A percentile compares a stretch with the other conserved stretches of the same genome.
Conservation (phyloP, 805 yeast species). For the Metschnikowia sp. region DNA sequence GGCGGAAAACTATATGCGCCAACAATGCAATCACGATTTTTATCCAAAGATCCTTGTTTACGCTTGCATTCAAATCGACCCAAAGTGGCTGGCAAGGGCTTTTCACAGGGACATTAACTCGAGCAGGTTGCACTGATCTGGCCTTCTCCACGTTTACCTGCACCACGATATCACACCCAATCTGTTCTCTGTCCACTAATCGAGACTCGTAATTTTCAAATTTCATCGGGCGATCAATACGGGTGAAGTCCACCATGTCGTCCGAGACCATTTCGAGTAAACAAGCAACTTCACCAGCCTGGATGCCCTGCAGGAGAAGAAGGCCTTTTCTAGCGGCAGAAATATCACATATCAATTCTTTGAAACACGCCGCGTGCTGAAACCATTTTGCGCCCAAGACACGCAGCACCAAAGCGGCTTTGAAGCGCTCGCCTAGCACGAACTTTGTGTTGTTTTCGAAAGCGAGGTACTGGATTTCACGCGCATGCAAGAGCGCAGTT, state of each 20-base stretch:
- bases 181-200: conserved; percentile 61
- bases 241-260: conserved; percentile 13
- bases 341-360: conserved; percentile 39
- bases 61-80: conserved; percentile 63
- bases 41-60: conserved; percentile 61
- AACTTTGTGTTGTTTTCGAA: conserved; percentile 46
- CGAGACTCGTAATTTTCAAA: conserved; percentile 73
- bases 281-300: conserved; percentile 61
- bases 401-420: conserved; percentile 36
- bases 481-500: conserved; percentile 48
- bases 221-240: conserved; percentile 51
- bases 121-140: conserved; percentile 1
- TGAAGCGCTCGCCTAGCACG: conserved; percentile 52
- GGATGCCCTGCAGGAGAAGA: conserved; percentile 50
- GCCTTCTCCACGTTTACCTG: conserved; percentile 17
- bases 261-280: conserved; percentile 53
- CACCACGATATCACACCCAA: conserved; percentile 60
- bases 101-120: conserved; percentile 52
- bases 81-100: conserved; percentile 65
- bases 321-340: conserved; percentile 50
- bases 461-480: conserved; percentile 51
- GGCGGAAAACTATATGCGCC: conserved; percentile 32
- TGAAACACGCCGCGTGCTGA: conserved; percentile 45
- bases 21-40: conserved; percentile 47
- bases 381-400: conserved; percentile 38